Percentiles rank a stretch among this genome's conserved stretches.
phyloP scores from a whole-genome alignment of 306 rosid genomes.

The Fragaria ananassa region DNA sequence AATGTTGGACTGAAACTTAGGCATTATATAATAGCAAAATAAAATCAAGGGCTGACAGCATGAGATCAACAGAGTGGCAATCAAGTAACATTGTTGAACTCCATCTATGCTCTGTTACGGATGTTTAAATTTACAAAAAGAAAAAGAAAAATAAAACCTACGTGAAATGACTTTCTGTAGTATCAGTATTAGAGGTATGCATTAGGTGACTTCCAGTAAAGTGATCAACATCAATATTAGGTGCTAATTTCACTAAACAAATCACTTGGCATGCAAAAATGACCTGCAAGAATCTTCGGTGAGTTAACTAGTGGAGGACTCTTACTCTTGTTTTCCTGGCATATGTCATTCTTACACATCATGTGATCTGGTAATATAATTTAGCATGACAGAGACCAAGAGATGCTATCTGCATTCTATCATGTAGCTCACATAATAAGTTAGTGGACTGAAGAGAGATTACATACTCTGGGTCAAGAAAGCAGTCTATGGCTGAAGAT shows the following conservation, averaged over 20 bases:
- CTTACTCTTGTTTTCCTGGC: not conserved
- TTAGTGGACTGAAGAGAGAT: constrained; percentile 9
- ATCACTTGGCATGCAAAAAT: not conserved
- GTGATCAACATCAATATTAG: not conserved
- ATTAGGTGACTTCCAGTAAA: not conserved
- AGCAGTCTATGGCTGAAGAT: constrained; percentile 55
- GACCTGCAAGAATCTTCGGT: not conserved
- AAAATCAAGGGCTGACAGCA: not conserved
- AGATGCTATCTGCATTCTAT: not conserved
- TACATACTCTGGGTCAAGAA: constrained; percentile 69
- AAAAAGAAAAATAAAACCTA: not conserved
- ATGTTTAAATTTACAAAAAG: not conserved
- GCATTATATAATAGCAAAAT: not conserved
- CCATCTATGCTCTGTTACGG: not conserved
- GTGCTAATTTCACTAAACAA: not conserved
- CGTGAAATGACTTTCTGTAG: not conserved
- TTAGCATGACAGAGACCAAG: not conserved
- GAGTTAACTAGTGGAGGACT: not conserved
- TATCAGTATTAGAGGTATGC: not conserved
- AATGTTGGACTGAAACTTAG: not conserved
- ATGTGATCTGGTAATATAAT: not conserved
- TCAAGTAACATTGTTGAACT: not conserved
- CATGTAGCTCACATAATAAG: not conserved
- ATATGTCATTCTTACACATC: constrained; percentile 1
- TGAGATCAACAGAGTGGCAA: not conserved